Percentiles rank a stretch among this genome's conserved stretches.
phyloP scores from a whole-genome alignment of 2,329 filamentous ascomycete species.

The Furcasterigmium sp. region DNA sequence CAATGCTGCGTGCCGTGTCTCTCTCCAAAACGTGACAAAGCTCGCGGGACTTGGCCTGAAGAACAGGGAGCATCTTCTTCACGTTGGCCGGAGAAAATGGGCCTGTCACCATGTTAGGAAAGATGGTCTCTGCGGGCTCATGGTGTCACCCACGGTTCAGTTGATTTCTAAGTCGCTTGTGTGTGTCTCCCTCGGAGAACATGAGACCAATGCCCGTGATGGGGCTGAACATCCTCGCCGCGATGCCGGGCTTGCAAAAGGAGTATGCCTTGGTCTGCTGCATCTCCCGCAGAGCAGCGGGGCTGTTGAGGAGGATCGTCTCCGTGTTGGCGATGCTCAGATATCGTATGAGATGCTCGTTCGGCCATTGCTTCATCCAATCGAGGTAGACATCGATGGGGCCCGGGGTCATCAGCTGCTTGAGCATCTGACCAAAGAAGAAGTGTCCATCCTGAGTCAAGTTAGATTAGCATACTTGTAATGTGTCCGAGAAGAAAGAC shows the following conservation, averaged over 20 bases:
- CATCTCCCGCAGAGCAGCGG: conserved; percentile 28
- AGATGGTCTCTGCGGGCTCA: neutral
- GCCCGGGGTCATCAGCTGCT: conserved; percentile 20
- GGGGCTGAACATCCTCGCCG: conserved; percentile 25
- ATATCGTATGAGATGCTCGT: conserved; percentile 32
- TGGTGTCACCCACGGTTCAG: conserved; percentile 15
- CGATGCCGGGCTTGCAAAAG: conserved; percentile 29
- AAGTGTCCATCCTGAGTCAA: conserved; percentile 27
- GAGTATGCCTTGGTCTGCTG: conserved; percentile 32
- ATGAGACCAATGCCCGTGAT: conserved; percentile 28
- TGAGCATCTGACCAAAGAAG: conserved; percentile 33
- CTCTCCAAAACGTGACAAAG: conserved; percentile 22
- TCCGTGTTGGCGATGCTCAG: conserved; percentile 27
- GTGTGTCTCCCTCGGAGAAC: conserved; percentile 28
- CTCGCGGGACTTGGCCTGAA: conserved; percentile 23
- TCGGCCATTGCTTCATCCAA: conserved; percentile 25
- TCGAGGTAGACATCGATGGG: conserved; percentile 20
- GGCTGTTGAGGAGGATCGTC: conserved; percentile 28
- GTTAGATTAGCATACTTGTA: no score
- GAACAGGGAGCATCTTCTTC: conserved; percentile 29
- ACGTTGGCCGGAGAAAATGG: conserved; percentile 29
- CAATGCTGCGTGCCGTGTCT: conserved; percentile 13
- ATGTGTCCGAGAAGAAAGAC: no score
- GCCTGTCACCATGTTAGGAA: conserved; percentile 11
- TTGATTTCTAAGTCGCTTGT: conserved; percentile 26